Percentiles rank a stretch among this genome's conserved stretches.
Conservation (phyloP, 2,329 filamentous ascomycete species). For the Cladosporium halotolerans region DNA sequence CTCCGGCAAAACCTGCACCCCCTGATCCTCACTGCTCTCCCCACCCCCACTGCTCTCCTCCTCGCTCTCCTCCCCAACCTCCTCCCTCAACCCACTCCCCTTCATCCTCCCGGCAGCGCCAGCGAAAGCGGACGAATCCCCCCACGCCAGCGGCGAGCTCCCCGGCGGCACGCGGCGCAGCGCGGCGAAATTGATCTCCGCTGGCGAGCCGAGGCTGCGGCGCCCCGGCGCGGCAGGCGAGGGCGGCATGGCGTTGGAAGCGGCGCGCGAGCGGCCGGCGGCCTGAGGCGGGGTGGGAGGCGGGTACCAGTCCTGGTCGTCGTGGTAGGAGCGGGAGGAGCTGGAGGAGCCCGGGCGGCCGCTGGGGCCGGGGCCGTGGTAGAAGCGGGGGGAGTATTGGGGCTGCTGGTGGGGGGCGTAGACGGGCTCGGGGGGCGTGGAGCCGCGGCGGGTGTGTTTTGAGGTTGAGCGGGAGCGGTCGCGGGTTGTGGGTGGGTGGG, state of each 20-base stretch:
- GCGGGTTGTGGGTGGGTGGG: slow-evolving; percentile 9
- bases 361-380: slow-evolving; percentile 15
- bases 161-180: slow-evolving; percentile 23
- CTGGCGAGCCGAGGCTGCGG: slow-evolving; percentile 30
- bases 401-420: slow-evolving; percentile 10
- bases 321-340: slow-evolving; percentile 39
- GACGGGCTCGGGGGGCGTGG: slow-evolving; percentile 25
- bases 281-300: slow-evolving; percentile 12
- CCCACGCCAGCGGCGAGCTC: slow-evolving; percentile 19
- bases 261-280: slow-evolving; percentile 35
- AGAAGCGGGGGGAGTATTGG: slow-evolving; percentile 23
- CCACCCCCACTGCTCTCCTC: slow-evolving; percentile 18
- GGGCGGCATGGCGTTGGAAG: slow-evolving; percentile 28
- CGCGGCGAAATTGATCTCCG: slow-evolving; percentile 30
- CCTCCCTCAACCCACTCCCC: slow-evolving; percentile 19
- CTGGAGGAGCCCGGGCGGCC: slow-evolving; percentile 33
- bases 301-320: slow-evolving; percentile 39
- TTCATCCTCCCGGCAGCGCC: slow-evolving; percentile 11
- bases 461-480: slow-evolving; percentile 22
- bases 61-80: slow-evolving; percentile 16
- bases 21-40: slow-evolving; percentile 22
- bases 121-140: slow-evolving; percentile 2
- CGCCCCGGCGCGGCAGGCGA: slow-evolving; percentile 24
- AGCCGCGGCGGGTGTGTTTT: slow-evolving; percentile 25
- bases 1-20: slow-evolving; percentile 25